These are phyloP conservation scores for Tagetes erecta DNA, from an alignment of 129 eudicot species.

Conservation along the genomic window DNA sequence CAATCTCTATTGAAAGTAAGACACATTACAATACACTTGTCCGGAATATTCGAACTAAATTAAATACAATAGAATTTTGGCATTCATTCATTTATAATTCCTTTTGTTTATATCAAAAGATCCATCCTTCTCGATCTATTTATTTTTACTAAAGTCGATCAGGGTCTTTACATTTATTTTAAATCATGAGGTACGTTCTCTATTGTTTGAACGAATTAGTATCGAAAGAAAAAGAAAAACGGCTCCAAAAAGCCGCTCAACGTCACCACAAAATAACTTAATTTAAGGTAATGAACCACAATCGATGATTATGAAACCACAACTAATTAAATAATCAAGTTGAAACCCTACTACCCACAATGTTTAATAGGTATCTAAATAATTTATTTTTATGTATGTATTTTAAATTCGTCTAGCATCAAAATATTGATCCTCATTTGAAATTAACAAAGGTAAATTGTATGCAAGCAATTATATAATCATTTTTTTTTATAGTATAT, in stretches of 20 bases:
- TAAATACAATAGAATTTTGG: not conserved
- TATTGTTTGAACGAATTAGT: not conserved
- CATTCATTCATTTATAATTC: not conserved
- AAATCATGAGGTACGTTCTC: not conserved
- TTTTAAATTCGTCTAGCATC: not conserved
- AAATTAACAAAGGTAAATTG: not conserved
- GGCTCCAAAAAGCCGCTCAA: too few relatives aligned
- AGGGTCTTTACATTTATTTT: not conserved
- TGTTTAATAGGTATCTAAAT: too few relatives aligned
- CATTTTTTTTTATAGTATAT: too few relatives aligned
- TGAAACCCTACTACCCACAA: not conserved
- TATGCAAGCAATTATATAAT: not conserved
- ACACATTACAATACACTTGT: too few relatives aligned
- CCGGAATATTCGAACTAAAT: too few relatives aligned
- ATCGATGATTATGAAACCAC: not conserved
- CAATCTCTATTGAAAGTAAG: too few relatives aligned
- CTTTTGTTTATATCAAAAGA: too few relatives aligned
- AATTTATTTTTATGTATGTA: not conserved
- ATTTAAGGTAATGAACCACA: not conserved
- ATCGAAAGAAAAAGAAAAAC: too few relatives aligned
- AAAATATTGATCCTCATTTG: not conserved
- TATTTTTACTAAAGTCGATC: too few relatives aligned
- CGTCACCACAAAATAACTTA: too few relatives aligned
- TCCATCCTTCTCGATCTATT: not conserved
- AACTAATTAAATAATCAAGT: not conserved